These are phyloP conservation scores for Phaeotremella skinneri DNA, from an alignment of 768 basidiomycete genomes.

Conservation along the genomic window DNA sequence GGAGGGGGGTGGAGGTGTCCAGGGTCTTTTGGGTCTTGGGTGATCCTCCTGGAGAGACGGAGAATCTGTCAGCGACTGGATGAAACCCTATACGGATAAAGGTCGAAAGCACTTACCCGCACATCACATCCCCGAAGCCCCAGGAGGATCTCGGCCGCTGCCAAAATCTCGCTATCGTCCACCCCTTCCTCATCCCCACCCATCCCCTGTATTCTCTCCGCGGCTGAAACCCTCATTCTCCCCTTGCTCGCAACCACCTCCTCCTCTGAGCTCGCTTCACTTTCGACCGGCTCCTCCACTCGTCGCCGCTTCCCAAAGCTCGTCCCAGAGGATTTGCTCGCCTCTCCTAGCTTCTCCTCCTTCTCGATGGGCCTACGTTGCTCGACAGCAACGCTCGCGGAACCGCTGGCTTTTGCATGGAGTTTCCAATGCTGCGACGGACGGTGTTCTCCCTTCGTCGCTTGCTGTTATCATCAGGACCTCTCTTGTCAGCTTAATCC, in stretches of 20 bases:
- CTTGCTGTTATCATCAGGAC: no score
- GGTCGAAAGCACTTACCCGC: no score
- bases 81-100: not conserved
- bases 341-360: not conserved
- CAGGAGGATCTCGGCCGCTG: not conserved
- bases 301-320: not conserved
- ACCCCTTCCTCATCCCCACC: not conserved
- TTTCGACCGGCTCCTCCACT: no score
- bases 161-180: not conserved
- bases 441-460: not conserved
- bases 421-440: not conserved
- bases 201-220: not conserved
- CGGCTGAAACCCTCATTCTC: not conserved
- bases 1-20: not conserved
- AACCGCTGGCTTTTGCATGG: not conserved
- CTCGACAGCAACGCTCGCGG: not conserved
- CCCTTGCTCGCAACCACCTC: not conserved
- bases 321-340: not conserved
- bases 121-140: not conserved
- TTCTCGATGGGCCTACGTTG: no score
- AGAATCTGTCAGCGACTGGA: not conserved
- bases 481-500: no score
- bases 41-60: no score
- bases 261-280: no score
- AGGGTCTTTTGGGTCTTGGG: not conserved